A percentile compares a stretch with the other conserved stretches of the same genome.
These are phyloP conservation scores for Neonectria coccinea DNA, from an alignment of 2,329 filamentous ascomycete genomes.

Conservation along the genomic window DNA sequence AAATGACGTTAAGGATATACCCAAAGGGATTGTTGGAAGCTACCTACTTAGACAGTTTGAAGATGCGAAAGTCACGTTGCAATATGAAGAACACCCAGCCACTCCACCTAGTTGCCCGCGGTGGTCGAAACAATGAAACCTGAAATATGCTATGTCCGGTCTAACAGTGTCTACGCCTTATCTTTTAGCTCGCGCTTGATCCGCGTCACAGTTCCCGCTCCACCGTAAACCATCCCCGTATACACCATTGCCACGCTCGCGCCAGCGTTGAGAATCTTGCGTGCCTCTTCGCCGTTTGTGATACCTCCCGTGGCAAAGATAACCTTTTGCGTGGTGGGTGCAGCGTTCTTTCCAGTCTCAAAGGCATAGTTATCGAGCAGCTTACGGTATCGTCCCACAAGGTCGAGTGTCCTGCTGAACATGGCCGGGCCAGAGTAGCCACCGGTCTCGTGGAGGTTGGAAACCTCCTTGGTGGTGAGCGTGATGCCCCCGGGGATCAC, in stretches of 20 bases:
- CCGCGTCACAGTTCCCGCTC: slow-evolving; percentile 72
- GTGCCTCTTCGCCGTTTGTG: slow-evolving; percentile 85
- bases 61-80: slow-evolving; percentile 1
- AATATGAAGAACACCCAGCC: neutral
- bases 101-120: neutral
- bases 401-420: slow-evolving; percentile 80
- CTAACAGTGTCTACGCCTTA: slow-evolving; percentile 45
- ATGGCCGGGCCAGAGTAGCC: slow-evolving; percentile 93
- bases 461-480: slow-evolving; percentile 74
- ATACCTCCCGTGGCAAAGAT: slow-evolving; percentile 96
- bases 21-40: neutral
- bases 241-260: slow-evolving; percentile 94
- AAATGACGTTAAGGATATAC: neutral
- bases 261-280: slow-evolving; percentile 85
- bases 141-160: slow-evolving; percentile 20
- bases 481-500: slow-evolving; percentile 75
- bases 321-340: slow-evolving; percentile 70
- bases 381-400: slow-evolving; percentile 84
- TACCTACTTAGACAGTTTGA: neutral
- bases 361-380: slow-evolving; percentile 67
- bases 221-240: slow-evolving; percentile 77
- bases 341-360: slow-evolving; percentile 46
- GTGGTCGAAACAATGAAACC: slow-evolving; percentile 19
- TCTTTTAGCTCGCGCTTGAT: slow-evolving; percentile 73
- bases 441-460: slow-evolving; percentile 79